These are phyloP conservation scores for Xylaria sp. DNA, from an alignment of 495 filamentous ascomycete genomes.

Conservation along the genomic window DNA sequence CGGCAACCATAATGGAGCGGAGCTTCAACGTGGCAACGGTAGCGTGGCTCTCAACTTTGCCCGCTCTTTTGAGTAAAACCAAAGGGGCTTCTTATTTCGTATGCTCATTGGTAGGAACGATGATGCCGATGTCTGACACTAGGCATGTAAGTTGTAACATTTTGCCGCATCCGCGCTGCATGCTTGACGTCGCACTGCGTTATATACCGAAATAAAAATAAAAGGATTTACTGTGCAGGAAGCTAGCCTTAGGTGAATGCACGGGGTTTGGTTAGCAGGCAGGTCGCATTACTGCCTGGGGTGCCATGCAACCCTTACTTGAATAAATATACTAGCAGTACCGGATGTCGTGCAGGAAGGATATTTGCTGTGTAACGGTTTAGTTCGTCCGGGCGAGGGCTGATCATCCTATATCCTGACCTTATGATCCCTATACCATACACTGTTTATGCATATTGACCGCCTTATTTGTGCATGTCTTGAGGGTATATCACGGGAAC, in stretches of 20 bases:
- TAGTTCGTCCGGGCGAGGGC: background rate
- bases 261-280: background rate
- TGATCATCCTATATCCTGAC: conserved; percentile 8
- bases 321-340: background rate
- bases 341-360: conserved; percentile 29
- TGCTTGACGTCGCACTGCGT: conserved; percentile 24
- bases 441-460: conserved; percentile 18
- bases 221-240: conserved; percentile 19
- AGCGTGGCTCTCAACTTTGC: conserved; percentile 5
- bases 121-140: background rate
- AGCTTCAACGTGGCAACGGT: conserved; percentile 12
- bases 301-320: conserved; percentile 3
- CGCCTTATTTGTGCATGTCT: conserved; percentile 19
- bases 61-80: background rate
- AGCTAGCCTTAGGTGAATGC: background rate
- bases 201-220: conserved; percentile 17
- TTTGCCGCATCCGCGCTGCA: conserved; percentile 5
- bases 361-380: conserved; percentile 25
- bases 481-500: background rate
- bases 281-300: conserved; percentile 19
- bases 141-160: background rate
- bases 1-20: conserved; percentile 3
- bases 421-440: conserved; percentile 12
- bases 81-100: background rate
- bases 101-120: background rate